Conservation (phyloP, 805 yeast species). For the Pichia paraexigua region DNA sequence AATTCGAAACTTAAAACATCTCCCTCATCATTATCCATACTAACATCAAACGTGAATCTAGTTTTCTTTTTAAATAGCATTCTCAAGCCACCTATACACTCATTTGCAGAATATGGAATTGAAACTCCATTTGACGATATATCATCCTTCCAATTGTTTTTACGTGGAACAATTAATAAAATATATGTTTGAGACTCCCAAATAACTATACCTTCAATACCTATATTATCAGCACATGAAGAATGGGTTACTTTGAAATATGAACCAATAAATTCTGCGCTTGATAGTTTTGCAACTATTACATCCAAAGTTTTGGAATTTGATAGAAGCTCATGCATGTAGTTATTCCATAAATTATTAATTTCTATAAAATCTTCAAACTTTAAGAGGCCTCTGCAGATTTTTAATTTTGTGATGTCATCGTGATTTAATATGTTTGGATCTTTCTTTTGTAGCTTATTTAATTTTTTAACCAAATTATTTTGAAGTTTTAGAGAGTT, state of each 20-base stretch:
- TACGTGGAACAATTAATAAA: conserved; percentile 47
- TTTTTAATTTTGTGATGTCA: conserved; percentile 14
- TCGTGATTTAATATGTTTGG: conserved; percentile 16
- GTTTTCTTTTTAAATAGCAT: conserved; percentile 63
- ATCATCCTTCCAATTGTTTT: conserved; percentile 30
- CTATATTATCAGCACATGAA: conserved; percentile 49
- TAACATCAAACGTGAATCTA: conserved; percentile 43
- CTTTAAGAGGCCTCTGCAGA: conserved; percentile 20
- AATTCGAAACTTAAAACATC: conserved; percentile 49
- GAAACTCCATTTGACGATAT: conserved; percentile 14
- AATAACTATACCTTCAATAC: conserved; percentile 64
- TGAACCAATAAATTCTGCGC: conserved; percentile 83
- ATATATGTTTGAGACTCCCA: conserved; percentile 79
- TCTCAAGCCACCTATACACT: conserved; percentile 52
- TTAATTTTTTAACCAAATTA: conserved; percentile 31
- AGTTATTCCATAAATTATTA: conserved; percentile 65
- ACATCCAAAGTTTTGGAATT: conserved; percentile 18
- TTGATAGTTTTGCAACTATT: conserved; percentile 50
- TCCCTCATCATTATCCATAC: conserved; percentile 10
- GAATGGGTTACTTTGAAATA: conserved; percentile 48
- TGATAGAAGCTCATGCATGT: conserved; percentile 49
- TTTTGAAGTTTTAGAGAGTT: conserved; percentile 33
- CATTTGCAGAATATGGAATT: conserved; percentile 19
- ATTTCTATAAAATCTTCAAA: conserved; percentile 47
- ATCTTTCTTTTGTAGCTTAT: conserved; percentile 19